These are phyloP conservation scores for Danielozyma ontarioensis DNA, from an alignment of 805 yeast genomes.

Conservation along the genomic window DNA sequence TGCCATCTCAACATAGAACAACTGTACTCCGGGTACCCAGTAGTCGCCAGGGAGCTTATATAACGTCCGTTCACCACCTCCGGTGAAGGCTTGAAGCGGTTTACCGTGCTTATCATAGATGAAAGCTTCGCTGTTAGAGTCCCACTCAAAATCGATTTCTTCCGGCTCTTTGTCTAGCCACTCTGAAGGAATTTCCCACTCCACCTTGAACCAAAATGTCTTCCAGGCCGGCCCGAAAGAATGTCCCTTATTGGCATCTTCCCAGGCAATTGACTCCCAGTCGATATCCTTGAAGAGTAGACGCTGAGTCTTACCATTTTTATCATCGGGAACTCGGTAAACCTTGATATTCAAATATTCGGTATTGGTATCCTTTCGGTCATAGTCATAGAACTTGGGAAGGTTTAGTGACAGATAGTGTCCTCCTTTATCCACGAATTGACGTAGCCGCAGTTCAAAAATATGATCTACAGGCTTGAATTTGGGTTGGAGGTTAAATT, in stretches of 20 bases:
- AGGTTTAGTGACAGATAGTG: conserved; percentile 66
- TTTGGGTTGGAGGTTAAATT: conserved; percentile 45
- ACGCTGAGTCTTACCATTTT: conserved; percentile 42
- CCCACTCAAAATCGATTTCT: conserved; percentile 71
- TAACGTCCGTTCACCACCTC: conserved; percentile 76
- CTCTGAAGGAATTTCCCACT: conserved; percentile 55
- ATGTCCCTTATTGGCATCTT: conserved; percentile 62
- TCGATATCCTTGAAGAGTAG: conserved; percentile 60
- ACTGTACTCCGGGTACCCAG: conserved; percentile 46
- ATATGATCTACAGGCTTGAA: conserved; percentile 74
- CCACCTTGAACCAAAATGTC: conserved; percentile 86
- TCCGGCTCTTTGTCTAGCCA: conserved; percentile 47
- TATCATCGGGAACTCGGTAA: conserved; percentile 65
- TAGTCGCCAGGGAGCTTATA: conserved; percentile 53
- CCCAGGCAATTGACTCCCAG: conserved; percentile 42
- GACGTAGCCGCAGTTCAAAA: conserved; percentile 68
- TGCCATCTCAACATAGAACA: conserved; percentile 80
- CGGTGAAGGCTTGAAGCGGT: conserved; percentile 81
- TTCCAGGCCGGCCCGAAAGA: conserved; percentile 95
- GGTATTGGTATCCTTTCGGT: conserved; percentile 42
- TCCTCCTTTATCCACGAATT: conserved; percentile 71
- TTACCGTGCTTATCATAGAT: conserved; percentile 62
- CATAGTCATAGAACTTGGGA: conserved; percentile 73
- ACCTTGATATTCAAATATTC: conserved; percentile 52
- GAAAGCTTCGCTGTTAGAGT: conserved; percentile 80